A percentile compares a stretch with the other conserved stretches of the same genome.
These are phyloP conservation scores for Beauveria sp. DNA, from an alignment of 2,329 filamentous ascomycete genomes.

Conservation along the genomic window DNA sequence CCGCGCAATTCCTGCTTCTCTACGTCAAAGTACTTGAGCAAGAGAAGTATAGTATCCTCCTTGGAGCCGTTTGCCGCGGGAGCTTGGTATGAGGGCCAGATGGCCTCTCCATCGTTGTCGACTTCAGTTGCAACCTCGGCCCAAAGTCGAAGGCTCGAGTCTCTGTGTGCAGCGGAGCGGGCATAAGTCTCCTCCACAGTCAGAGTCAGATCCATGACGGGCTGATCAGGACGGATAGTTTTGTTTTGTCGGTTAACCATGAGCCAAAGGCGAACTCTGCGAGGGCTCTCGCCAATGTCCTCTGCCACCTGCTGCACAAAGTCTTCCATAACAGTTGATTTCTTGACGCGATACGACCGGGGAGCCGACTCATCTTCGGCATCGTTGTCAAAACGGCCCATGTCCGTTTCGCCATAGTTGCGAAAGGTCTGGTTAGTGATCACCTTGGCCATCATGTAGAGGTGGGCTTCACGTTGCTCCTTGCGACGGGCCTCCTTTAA, in stretches of 20 bases:
- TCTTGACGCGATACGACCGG: slow-evolving; percentile 63
- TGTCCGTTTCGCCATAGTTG: slow-evolving; percentile 74
- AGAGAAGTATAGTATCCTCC: slow-evolving; percentile 67
- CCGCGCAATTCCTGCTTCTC: slow-evolving; percentile 69
- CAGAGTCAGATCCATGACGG: slow-evolving; percentile 68
- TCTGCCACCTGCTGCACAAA: slow-evolving; percentile 64
- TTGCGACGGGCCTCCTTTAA: slow-evolving; percentile 69
- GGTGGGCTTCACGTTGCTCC: slow-evolving; percentile 87
- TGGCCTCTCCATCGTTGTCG: slow-evolving; percentile 56
- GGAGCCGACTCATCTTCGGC: slow-evolving; percentile 65
- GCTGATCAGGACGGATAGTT: slow-evolving; percentile 83
- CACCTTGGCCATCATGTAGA: slow-evolving; percentile 80
- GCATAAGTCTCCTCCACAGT: slow-evolving; percentile 64
- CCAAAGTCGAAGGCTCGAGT: slow-evolving; percentile 77
- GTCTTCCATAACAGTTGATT: slow-evolving; percentile 67
- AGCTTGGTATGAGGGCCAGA: slow-evolving; percentile 61
- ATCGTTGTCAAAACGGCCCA: slow-evolving; percentile 59
- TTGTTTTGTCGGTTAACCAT: slow-evolving; percentile 99
- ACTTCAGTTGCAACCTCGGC: slow-evolving; percentile 68
- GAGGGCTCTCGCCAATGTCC: slow-evolving; percentile 60
- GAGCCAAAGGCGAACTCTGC: slow-evolving; percentile 76
- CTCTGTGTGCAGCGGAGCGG: slow-evolving; percentile 48
- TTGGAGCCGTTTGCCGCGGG: slow-evolving; percentile 51
- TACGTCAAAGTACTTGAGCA: slow-evolving; percentile 86
- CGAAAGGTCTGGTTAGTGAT: slow-evolving; percentile 77